Evolutionary conservation across 306 rosid genomes (phyloP).

Genomic region (Vigna nakashimae): DNA sequence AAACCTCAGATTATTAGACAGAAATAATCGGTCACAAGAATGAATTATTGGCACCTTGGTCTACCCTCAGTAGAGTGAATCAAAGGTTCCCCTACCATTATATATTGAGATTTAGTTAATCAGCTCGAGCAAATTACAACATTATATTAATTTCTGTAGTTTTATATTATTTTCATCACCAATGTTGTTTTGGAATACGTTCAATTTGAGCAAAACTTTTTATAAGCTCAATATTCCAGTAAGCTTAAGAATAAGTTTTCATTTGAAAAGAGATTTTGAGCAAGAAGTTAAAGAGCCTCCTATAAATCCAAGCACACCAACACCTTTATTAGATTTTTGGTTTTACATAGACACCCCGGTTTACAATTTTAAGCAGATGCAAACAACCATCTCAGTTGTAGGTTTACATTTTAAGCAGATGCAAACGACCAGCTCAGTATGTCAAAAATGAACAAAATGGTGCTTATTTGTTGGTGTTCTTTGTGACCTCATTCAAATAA

Average conservation of each 20-base stretch:
- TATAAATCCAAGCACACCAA: neutral
- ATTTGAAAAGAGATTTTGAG: neutral
- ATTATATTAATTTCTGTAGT: neutral
- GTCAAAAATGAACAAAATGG: constrained; percentile 28
- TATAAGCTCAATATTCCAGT: neutral
- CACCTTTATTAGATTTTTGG: neutral
- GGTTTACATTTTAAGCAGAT: neutral
- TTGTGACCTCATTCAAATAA: constrained; percentile 13
- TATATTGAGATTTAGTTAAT: constrained; percentile 1
- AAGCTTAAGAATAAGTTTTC: neutral
- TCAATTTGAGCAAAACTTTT: neutral
- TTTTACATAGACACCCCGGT: neutral
- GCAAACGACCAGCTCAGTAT: constrained; percentile 4
- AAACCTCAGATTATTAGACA: constrained; percentile 1
- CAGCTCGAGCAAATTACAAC: constrained; percentile 11
- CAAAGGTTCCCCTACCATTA: neutral
- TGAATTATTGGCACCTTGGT: constrained; percentile 13
- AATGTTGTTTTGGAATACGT: neutral
- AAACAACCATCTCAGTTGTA: too few species aligned
- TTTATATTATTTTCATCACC: constrained; percentile 4
- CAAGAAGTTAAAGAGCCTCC: neutral
- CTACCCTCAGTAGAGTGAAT: constrained; percentile 22
- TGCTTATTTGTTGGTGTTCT: neutral
- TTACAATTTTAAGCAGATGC: too few species aligned
- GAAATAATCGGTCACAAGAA: constrained; percentile 8